These are phyloP conservation scores for Arthrobotrys pseudoclavata DNA, from an alignment of 2,329 filamentous ascomycete species.

Conservation along the genomic window DNA sequence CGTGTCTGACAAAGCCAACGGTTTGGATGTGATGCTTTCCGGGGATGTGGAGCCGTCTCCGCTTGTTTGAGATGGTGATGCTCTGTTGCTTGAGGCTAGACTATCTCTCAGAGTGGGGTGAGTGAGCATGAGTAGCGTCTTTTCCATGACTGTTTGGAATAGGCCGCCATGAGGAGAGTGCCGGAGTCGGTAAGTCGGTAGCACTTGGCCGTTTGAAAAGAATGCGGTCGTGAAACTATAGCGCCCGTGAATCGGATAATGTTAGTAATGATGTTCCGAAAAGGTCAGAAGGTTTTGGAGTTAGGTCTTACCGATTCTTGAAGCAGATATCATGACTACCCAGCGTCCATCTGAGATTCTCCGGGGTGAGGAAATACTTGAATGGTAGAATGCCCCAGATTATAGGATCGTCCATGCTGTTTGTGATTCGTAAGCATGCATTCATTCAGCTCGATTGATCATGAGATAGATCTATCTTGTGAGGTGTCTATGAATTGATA, in stretches of 20 bases:
- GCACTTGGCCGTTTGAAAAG: constrained; percentile 88
- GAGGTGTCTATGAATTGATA: constrained; percentile 43
- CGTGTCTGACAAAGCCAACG: neutral
- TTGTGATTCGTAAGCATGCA: constrained; percentile 61
- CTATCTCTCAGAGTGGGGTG: constrained; percentile 41
- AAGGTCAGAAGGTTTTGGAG: constrained; percentile 5
- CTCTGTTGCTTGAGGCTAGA: constrained; percentile 42
- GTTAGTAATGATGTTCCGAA: constrained; percentile 3
- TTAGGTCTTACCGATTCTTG: constrained; percentile 66
- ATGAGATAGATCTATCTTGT: constrained; percentile 59
- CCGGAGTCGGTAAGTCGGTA: constrained; percentile 85
- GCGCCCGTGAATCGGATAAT: constrained; percentile 16
- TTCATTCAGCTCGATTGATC: constrained; percentile 57
- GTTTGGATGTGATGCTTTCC: constrained; percentile 12
- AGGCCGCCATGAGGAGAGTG: constrained; percentile 86
- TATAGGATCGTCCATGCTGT: constrained; percentile 90
- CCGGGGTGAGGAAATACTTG: constrained; percentile 77
- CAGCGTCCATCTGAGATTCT: constrained; percentile 87
- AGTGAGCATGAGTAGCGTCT: constrained; percentile 53
- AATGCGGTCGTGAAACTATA: constrained; percentile 72
- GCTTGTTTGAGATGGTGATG: constrained; percentile 63
- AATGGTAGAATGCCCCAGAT: constrained; percentile 91
- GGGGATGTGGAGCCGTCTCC: constrained; percentile 15
- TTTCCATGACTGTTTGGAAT: constrained; percentile 85
- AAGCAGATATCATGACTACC: constrained; percentile 97